These are phyloP conservation scores for Monosporozyma yasuniensis DNA, from an alignment of 805 yeast genomes.

Conservation along the genomic window DNA sequence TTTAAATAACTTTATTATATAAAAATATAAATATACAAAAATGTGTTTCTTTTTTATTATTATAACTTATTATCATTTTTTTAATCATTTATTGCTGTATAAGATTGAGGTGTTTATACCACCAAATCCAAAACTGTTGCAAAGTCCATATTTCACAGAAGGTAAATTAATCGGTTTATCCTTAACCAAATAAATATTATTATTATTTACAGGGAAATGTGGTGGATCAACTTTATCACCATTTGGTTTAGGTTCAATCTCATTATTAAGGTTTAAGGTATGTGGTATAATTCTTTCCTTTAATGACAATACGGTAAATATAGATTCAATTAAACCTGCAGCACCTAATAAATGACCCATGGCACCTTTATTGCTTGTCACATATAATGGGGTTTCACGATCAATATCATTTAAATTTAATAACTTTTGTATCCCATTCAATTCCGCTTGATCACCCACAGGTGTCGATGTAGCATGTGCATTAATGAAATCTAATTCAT, in stretches of 20 bases:
- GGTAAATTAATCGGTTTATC: conserved; percentile 34
- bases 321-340: conserved; percentile 89
- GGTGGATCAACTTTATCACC: background rate
- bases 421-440: conserved; percentile 48
- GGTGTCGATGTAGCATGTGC: conserved; percentile 96
- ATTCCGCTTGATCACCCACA: conserved; percentile 85
- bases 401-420: conserved; percentile 10
- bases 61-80: too few species aligned
- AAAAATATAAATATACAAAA: background rate
- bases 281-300: conserved; percentile 59
- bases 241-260: conserved; percentile 20
- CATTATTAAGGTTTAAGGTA: conserved; percentile 55
- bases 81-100: conserved; percentile 30
- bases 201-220: conserved; percentile 4
- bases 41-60: background rate
- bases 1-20: background rate
- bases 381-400: conserved; percentile 29
- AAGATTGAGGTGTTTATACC: conserved; percentile 82
- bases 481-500: conserved; percentile 65
- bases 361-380: conserved; percentile 84
- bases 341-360: conserved; percentile 94
- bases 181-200: conserved; percentile 47
- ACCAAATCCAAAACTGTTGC: conserved; percentile 95
- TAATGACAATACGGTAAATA: conserved; percentile 66
- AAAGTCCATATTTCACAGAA: conserved; percentile 50